A percentile compares a stretch with the other conserved stretches of the same genome.
phyloP scores from a whole-genome alignment of 2,329 filamentous ascomycete species.

The Pseudogymnoascus verrucosus region DNA sequence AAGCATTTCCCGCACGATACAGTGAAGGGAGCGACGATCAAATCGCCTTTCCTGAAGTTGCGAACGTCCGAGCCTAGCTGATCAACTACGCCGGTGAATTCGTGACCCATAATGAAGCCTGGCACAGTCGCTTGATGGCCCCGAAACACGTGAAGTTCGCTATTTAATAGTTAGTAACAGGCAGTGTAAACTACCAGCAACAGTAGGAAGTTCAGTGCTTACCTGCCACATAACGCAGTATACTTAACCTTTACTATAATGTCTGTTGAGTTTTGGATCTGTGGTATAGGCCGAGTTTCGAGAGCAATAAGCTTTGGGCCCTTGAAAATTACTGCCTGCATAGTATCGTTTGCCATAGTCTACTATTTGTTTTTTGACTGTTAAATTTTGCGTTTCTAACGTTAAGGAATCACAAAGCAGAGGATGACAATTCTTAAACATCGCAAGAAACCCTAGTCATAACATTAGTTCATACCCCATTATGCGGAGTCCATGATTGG shows the following conservation, averaged over 20 bases:
- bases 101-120: slow-evolving; percentile 64
- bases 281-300: slow-evolving; percentile 49
- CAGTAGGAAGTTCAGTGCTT: neutral
- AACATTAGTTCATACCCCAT: slow-evolving; percentile 9
- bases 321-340: slow-evolving; percentile 76
- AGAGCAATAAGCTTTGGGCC: slow-evolving; percentile 70
- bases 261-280: slow-evolving; percentile 60
- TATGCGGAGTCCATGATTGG: neutral
- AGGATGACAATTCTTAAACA: neutral
- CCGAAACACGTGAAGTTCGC: slow-evolving; percentile 76
- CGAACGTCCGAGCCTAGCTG: slow-evolving; percentile 50
- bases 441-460: neutral
- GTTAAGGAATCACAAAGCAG: neutral
- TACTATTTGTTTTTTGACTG: neutral
- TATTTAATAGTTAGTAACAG: slow-evolving; percentile 26
- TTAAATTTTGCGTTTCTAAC: neutral
- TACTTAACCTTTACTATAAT: slow-evolving; percentile 73
- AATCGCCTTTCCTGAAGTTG: slow-evolving; percentile 52
- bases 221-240: slow-evolving; percentile 65
- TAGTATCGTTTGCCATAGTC: slow-evolving; percentile 29
- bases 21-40: slow-evolving; percentile 42
- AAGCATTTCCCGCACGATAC: slow-evolving; percentile 41
- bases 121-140: slow-evolving; percentile 63
- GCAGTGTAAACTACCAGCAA: neutral
- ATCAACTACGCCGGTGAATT: slow-evolving; percentile 69